Base-by-base conservation (phyloP, 1,139 yeast species). In the Keqinozyma sinolaborantium region DNA sequence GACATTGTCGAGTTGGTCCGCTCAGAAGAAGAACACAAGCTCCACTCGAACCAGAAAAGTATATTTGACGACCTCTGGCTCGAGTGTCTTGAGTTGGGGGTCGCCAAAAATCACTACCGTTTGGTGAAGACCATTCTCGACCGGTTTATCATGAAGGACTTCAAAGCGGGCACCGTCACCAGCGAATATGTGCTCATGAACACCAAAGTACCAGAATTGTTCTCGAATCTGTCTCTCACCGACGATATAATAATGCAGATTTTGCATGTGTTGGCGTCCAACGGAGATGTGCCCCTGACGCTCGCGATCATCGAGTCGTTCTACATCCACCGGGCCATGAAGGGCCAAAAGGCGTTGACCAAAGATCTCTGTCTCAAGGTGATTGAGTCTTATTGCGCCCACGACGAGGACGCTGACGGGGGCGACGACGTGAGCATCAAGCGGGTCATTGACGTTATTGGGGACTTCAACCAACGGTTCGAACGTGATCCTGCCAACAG, bases 211-310 rank as follows among this genome's bases (percentile, higher is more conserved):
- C 13, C 38, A 13, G 24, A 37, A 35, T 27, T 29, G 11, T 36
- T 41, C 16, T 24, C 24, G n/a, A 30, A 33, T 11, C 29, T 38
- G 25, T 34, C 28, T 5, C 14, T 41, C 16, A 33, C 33, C 9
- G 28, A 36, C 8, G 23, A 14, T 11, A 28, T 32, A 27, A 28
- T 38, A 5, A 30, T 34, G 19, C 53, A 50, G 32, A 54, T 65
- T 10, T 50, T 69, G 15, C 64, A 58, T 26, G 46, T 58, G 0
- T 48, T 68, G 9, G 50, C 70, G 2, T 41, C 50, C 3, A 48
- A 60, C 33, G 75, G 75, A 4, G 74, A 69, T 39, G 62, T 64
- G 3, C 32, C 50, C 7, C 57, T 58, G 53, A 56, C 68, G 0
- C 39, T 66, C 7, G 42, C 53, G 4, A 45, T 68, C 11, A 57